A percentile compares a stretch with the other conserved stretches of the same genome.
These are phyloP conservation scores for Xylaria cubensis DNA, from an alignment of 495 filamentous ascomycete species.

Conservation along the genomic window DNA sequence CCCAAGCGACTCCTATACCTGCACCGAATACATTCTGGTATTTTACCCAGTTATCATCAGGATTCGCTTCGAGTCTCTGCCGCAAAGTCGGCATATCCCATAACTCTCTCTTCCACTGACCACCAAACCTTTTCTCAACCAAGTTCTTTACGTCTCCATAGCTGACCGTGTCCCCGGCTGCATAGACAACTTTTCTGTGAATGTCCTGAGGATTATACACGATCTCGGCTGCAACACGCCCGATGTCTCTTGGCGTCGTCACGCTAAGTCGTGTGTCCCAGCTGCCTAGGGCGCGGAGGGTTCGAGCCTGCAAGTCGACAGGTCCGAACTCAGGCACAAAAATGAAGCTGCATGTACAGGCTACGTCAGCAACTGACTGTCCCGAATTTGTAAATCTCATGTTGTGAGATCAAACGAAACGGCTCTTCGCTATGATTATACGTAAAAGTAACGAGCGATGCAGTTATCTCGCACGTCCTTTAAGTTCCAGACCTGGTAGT, in stretches of 20 bases:
- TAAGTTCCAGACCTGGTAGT: background rate
- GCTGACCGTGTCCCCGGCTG: conserved; percentile 64
- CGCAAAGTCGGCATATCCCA: conserved; percentile 50
- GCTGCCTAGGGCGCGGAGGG: conserved; percentile 59
- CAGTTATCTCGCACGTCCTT: background rate
- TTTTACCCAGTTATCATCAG: conserved; percentile 58
- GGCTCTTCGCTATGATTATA: background rate
- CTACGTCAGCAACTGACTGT: background rate
- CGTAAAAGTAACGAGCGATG: background rate
- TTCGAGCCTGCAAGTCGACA: conserved; percentile 47
- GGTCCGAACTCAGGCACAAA: conserved; percentile 65
- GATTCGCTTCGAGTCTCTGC: conserved; percentile 50
- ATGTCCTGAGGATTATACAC: conserved; percentile 44
- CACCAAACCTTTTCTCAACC: conserved; percentile 50
- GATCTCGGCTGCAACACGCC: conserved; percentile 59
- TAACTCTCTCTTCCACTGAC: conserved; percentile 52
- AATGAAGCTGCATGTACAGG: conserved; percentile 54
- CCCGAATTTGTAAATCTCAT: background rate
- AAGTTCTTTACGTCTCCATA: conserved; percentile 59
- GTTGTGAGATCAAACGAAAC: background rate
- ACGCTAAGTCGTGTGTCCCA: conserved; percentile 65
- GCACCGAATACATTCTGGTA: conserved; percentile 67
- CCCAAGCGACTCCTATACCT: conserved; percentile 65
- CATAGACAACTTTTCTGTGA: conserved; percentile 52
- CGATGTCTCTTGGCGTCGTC: conserved; percentile 65